Conservation (phyloP, 2,329 filamentous ascomycete genomes). For the Fusarium succisae region DNA sequence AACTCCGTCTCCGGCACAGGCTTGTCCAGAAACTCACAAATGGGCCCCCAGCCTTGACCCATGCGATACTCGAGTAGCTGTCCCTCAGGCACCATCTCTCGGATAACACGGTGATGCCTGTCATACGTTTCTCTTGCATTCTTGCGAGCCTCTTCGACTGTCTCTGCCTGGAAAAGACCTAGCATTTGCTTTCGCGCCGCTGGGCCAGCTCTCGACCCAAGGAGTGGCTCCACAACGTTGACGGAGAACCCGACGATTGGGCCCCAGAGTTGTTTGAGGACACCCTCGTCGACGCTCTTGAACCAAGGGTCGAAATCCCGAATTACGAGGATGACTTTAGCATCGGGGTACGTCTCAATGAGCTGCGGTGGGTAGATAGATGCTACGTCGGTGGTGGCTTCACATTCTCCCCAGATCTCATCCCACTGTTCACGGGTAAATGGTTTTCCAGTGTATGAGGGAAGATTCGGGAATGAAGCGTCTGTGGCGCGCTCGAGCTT, state of each 20-base stretch:
- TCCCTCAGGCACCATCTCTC: constrained; percentile 38
- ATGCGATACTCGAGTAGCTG: constrained; percentile 46
- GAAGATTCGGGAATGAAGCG: constrained; percentile 41
- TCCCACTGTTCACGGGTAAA: constrained; percentile 47
- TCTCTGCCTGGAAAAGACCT: constrained; percentile 41
- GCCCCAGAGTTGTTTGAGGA: constrained; percentile 40
- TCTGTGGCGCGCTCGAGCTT: constrained; percentile 44
- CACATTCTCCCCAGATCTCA: constrained; percentile 43
- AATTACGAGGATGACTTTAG: constrained; percentile 47
- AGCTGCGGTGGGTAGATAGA: constrained; percentile 43
- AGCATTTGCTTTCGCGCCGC: constrained; percentile 41
- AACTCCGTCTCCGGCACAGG: constrained; percentile 45
- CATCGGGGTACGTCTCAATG: constrained; percentile 45
- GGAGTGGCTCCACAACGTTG: constrained; percentile 38
- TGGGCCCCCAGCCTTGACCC: constrained; percentile 49
- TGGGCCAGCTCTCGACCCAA: constrained; percentile 44
- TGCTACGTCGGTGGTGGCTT: constrained; percentile 46
- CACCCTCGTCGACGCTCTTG: constrained; percentile 44
- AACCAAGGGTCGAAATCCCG: constrained; percentile 47
- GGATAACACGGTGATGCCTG: constrained; percentile 43
- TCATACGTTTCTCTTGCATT: constrained; percentile 42
- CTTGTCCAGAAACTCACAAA: constrained; percentile 50
- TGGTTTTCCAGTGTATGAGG: constrained; percentile 39
- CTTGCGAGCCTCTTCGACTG: constrained; percentile 31
- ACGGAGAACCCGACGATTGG: constrained; percentile 29